These are phyloP conservation scores for Venturia carpophila DNA, from an alignment of 2,329 filamentous ascomycete species.

Conservation along the genomic window DNA sequence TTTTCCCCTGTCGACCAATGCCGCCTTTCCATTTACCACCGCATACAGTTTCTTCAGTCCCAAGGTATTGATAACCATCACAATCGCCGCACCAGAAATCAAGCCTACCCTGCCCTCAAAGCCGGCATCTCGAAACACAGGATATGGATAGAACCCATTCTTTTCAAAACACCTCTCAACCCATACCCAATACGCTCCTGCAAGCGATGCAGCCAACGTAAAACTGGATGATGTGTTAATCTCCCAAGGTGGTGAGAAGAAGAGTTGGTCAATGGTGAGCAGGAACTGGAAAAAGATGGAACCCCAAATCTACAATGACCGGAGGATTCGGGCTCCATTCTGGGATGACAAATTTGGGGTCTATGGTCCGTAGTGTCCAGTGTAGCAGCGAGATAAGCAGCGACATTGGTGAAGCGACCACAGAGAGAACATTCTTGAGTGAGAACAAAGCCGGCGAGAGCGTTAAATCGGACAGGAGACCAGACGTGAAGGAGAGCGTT, in stretches of 20 bases:
- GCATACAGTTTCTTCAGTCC: conserved; percentile 16
- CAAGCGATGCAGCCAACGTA: conserved; percentile 49
- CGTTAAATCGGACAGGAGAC: conserved; percentile 57
- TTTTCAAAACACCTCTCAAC: conserved; percentile 61
- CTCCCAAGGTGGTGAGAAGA: conserved; percentile 67
- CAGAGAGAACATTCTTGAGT: conserved; percentile 58
- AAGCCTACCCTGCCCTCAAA: conserved; percentile 59
- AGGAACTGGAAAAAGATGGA: conserved; percentile 62
- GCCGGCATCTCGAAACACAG: conserved; percentile 64
- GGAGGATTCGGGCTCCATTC: conserved; percentile 33
- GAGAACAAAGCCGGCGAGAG: conserved; percentile 51
- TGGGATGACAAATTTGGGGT: conserved; percentile 48
- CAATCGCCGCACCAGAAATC: conserved; percentile 59
- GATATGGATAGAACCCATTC: conserved; percentile 77
- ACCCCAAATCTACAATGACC: conserved; percentile 52
- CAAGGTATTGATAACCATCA: conserved; percentile 50
- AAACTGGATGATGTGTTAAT: conserved; percentile 54
- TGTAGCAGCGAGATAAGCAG: conserved; percentile 64
- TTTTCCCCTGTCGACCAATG: background rate
- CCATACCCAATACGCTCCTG: conserved; percentile 68
- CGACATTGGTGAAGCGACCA: conserved; percentile 61
- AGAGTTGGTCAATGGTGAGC: conserved; percentile 55
- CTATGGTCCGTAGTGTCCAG: conserved; percentile 55
- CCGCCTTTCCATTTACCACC: conserved; percentile 18
- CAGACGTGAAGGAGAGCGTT: conserved; percentile 52